Percentiles rank a stretch among this genome's conserved stretches.
phyloP scores from a whole-genome alignment of 352 stramenopile species.

The Pythium oligandrum region DNA sequence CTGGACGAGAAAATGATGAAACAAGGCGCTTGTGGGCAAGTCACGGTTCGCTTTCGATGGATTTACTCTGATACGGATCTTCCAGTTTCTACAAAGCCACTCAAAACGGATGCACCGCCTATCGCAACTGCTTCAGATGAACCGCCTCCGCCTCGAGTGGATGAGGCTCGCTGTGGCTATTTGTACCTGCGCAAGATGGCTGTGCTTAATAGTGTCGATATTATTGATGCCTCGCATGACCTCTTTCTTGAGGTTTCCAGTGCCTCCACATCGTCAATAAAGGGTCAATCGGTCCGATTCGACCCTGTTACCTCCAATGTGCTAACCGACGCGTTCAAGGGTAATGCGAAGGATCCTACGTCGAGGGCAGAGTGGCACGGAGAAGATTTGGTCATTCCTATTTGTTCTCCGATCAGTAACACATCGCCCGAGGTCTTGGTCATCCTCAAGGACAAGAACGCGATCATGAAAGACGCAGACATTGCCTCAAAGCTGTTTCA shows the following conservation, averaged over 20 bases:
- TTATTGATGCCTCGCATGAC: slow-evolving; percentile 29
- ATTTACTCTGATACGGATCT: slow-evolving; percentile 25
- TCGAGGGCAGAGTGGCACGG: slow-evolving; percentile 19
- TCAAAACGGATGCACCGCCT: too few species aligned
- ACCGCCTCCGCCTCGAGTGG: not conserved
- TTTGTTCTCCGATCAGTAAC: slow-evolving; percentile 9
- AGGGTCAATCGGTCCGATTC: too few species aligned
- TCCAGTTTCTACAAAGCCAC: slow-evolving; percentile 4
- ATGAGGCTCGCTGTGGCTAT: slow-evolving; percentile 14
- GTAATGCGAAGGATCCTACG: slow-evolving; percentile 2
- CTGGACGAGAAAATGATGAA: slow-evolving; percentile 35
- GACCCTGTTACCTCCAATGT: slow-evolving; percentile 10
- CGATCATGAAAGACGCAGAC: slow-evolving; percentile 31
- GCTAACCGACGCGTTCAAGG: slow-evolving; percentile 25
- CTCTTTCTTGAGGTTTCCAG: slow-evolving; percentile 24
- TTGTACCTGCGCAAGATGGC: slow-evolving; percentile 21
- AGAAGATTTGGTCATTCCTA: slow-evolving; percentile 25
- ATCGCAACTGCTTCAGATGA: too few species aligned
- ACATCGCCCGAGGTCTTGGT: too few species aligned
- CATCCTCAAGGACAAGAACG: slow-evolving; percentile 41
- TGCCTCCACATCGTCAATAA: slow-evolving; percentile 2
- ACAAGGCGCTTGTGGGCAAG: slow-evolving; percentile 26
- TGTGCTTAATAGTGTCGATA: slow-evolving; percentile 15
- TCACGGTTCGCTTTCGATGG: slow-evolving; percentile 38
- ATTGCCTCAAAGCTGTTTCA: slow-evolving; percentile 17